Percentiles rank a stretch among this genome's conserved stretches.
Conservation (phyloP, 2,329 filamentous ascomycete species). For the Paecilomyces sp. region DNA sequence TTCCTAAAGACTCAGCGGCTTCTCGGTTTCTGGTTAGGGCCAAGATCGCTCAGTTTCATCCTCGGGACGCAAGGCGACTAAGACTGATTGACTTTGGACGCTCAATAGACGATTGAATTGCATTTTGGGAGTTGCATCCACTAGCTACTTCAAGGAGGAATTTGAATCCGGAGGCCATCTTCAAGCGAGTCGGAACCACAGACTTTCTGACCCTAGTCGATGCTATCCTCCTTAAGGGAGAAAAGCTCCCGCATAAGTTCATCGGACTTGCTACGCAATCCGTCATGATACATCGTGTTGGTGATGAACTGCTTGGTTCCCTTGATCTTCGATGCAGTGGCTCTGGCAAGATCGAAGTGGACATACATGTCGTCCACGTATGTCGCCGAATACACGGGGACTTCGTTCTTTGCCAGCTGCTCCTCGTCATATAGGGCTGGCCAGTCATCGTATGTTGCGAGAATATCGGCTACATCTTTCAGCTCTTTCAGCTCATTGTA, state of each 20-base stretch:
- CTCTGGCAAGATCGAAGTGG: conserved; percentile 63
- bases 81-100: conserved; percentile 48
- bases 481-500: conserved; percentile 69
- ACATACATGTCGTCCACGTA: conserved; percentile 93
- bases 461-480: conserved; percentile 58
- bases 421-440: conserved; percentile 66
- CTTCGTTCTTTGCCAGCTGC: conserved; percentile 66
- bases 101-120: conserved; percentile 20
- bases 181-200: not conserved
- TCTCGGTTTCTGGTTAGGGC: conserved; percentile 48
- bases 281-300: conserved; percentile 83
- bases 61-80: conserved; percentile 45
- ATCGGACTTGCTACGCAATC: conserved; percentile 62
- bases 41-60: conserved; percentile 51
- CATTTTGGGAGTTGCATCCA: not conserved
- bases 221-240: conserved; percentile 62
- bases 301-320: conserved; percentile 76
- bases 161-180: no score
- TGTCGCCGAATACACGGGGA: conserved; percentile 78
- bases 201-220: conserved; percentile 39
- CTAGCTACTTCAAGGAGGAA: not conserved
- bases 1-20: conserved; percentile 45
- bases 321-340: conserved; percentile 68
- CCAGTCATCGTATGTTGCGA: conserved; percentile 67
- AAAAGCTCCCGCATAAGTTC: conserved; percentile 74